Conservation (phyloP, 257 asterid genomes). For the Thymus mandschuricus region DNA sequence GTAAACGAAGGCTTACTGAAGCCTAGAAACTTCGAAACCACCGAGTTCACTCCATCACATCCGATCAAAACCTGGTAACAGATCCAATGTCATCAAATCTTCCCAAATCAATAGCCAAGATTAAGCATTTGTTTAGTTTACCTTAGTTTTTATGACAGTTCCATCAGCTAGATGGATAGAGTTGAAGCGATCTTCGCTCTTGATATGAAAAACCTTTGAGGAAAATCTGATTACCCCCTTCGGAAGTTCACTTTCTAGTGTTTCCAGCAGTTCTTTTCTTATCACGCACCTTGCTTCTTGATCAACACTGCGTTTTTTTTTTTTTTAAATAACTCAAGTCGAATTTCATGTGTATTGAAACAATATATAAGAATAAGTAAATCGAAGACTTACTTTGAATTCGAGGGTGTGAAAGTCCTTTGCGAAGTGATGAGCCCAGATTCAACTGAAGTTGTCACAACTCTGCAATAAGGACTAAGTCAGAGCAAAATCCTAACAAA, state of each 20-base stretch:
- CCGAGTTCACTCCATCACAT: slow-evolving; percentile 25
- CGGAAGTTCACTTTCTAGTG: slow-evolving; percentile 2
- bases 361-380: too few relatives aligned
- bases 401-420: not conserved
- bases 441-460: not conserved
- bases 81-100: too few relatives aligned
- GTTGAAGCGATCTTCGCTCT: not conserved
- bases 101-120: too few relatives aligned
- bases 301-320: slow-evolving; percentile 1
- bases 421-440: not conserved
- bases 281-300: not conserved
- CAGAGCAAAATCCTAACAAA: not conserved
- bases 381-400: not conserved
- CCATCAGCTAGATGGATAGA: slow-evolving; percentile 21
- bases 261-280: not conserved
- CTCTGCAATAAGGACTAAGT: not conserved
- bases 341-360: too few relatives aligned
- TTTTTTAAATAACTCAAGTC: too few relatives aligned
- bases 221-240: slow-evolving; percentile 10
- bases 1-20: not conserved
- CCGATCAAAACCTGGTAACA: slow-evolving; percentile 10
- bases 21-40: slow-evolving; percentile 23
- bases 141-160: slow-evolving; percentile 21
- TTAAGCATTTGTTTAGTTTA: not conserved
- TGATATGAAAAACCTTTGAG: slow-evolving; percentile 10